These are phyloP conservation scores for Annulohypoxylon nitens DNA, from an alignment of 495 filamentous ascomycete genomes.

Conservation along the genomic window DNA sequence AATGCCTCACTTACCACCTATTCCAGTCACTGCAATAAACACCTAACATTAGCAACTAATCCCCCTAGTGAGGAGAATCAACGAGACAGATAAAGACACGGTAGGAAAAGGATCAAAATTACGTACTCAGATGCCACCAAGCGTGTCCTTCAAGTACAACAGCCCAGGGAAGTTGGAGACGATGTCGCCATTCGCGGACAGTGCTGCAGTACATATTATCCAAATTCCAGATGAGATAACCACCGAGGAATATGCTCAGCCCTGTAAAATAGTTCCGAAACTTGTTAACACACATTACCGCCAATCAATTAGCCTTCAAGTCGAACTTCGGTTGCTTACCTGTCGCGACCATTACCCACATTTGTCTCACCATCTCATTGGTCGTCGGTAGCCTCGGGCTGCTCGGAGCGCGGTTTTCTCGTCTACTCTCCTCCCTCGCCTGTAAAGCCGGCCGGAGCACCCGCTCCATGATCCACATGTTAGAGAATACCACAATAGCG, in stretches of 20 bases:
- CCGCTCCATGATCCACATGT: constrained; percentile 91
- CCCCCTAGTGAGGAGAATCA: neutral
- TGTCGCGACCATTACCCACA: constrained; percentile 65
- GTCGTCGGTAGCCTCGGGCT: constrained; percentile 64
- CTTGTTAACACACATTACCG: constrained; percentile 11
- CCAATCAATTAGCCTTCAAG: constrained; percentile 34
- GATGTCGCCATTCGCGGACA: constrained; percentile 77
- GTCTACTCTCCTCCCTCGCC: constrained; percentile 56
- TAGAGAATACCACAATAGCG: constrained; percentile 77
- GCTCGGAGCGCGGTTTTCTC: constrained; percentile 63
- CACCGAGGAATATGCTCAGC: constrained; percentile 80
- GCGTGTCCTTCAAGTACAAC: constrained; percentile 92
- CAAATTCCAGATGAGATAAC: constrained; percentile 88
- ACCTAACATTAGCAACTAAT: constrained; percentile 20
- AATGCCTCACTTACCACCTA: constrained; percentile 55
- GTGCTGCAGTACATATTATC: constrained; percentile 84
- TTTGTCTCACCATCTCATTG: constrained; percentile 81
- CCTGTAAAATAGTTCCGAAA: constrained; percentile 57
- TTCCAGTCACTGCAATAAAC: constrained; percentile 46
- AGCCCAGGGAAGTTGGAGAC: constrained; percentile 89
- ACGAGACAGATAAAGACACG: too few species aligned
- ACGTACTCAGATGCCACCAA: constrained; percentile 84
- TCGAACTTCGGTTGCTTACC: constrained; percentile 48
- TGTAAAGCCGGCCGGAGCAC: constrained; percentile 73
- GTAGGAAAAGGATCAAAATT: constrained; percentile 6